phyloP scores from a whole-genome alignment of 2,329 filamentous ascomycete species.

The Leptodontidium sp. region DNA sequence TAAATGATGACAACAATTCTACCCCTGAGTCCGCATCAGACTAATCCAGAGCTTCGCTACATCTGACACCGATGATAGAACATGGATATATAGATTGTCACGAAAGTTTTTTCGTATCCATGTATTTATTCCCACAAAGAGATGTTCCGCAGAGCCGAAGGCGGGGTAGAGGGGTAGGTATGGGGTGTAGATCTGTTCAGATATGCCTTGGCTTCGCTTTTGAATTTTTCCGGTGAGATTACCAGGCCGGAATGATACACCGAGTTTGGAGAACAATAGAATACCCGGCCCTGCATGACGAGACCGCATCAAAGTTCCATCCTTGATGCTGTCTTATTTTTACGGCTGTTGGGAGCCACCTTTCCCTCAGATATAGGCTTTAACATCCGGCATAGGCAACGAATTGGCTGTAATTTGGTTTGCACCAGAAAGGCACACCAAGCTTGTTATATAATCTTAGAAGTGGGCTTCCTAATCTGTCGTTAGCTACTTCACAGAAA shows the following conservation, averaged over 20 bases:
- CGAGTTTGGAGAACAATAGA: neutral
- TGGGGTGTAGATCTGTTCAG: neutral
- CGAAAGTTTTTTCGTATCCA: neutral
- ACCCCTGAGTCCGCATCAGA: too few relatives aligned
- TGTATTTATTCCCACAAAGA: neutral
- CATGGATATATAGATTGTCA: neutral
- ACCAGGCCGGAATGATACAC: slow-evolving; percentile 1
- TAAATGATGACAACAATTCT: too few relatives aligned
- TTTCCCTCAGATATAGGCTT: too few relatives aligned
- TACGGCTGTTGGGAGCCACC: too few relatives aligned
- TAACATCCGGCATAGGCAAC: too few relatives aligned
- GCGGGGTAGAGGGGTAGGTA: slow-evolving; percentile 13
- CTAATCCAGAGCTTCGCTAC: neutral
- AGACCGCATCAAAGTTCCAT: too few relatives aligned
- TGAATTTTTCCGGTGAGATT: neutral
- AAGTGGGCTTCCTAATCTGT: too few relatives aligned
- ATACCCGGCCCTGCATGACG: neutral
- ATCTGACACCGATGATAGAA: neutral
- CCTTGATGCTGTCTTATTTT: too few relatives aligned
- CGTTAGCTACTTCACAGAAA: too few relatives aligned
- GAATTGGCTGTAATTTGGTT: too few relatives aligned
- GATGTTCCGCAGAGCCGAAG: neutral
- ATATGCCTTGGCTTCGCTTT: neutral
- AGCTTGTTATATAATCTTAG: too few relatives aligned
- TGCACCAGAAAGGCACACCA: too few relatives aligned